Evolutionary conservation across 2,329 filamentous ascomycete genomes (phyloP).

Genomic region (Catunica adiposa): DNA sequence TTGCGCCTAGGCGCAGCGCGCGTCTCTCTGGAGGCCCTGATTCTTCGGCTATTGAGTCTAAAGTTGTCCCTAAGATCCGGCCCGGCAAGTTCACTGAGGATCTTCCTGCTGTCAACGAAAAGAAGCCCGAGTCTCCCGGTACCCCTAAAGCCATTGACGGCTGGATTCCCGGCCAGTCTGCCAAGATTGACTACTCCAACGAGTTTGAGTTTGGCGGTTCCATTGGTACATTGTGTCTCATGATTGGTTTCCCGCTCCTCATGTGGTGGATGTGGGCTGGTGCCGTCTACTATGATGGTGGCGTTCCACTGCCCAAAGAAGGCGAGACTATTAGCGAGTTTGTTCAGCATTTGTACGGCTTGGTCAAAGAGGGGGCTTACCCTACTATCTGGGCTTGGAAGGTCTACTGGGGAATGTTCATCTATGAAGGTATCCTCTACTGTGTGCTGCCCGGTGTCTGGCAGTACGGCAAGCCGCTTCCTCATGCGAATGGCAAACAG

Average conservation of each 20-base stretch:
- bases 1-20: slow-evolving; percentile 4
- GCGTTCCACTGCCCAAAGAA: slow-evolving; percentile 49
- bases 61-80: not conserved
- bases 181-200: slow-evolving; percentile 45
- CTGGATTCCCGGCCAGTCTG: slow-evolving; percentile 42
- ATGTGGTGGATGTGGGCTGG: slow-evolving; percentile 99
- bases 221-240: slow-evolving; percentile 63
- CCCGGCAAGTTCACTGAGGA: slow-evolving; percentile 15
- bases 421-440: slow-evolving; percentile 73
- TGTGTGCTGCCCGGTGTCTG: slow-evolving; percentile 74
- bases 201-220: slow-evolving; percentile 77
- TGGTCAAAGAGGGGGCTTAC: slow-evolving; percentile 73
- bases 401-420: slow-evolving; percentile 88
- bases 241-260: slow-evolving; percentile 79
- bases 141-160: slow-evolving; percentile 31
- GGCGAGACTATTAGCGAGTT: slow-evolving; percentile 59
- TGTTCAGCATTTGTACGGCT: slow-evolving; percentile 46
- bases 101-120: slow-evolving; percentile 15
- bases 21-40: slow-evolving; percentile 13
- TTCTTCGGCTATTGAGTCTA: slow-evolving; percentile 2
- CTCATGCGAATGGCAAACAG: slow-evolving; percentile 68
- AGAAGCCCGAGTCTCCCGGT: slow-evolving; percentile 18
- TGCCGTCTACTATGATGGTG: slow-evolving; percentile 78
- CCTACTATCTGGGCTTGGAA: slow-evolving; percentile 69
- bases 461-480: slow-evolving; percentile 73